Evolutionary conservation across 805 yeast species (phyloP), one percentile per base, ranked within the genome.

Genomic region (Barnettozyma botsteinii): DNA sequence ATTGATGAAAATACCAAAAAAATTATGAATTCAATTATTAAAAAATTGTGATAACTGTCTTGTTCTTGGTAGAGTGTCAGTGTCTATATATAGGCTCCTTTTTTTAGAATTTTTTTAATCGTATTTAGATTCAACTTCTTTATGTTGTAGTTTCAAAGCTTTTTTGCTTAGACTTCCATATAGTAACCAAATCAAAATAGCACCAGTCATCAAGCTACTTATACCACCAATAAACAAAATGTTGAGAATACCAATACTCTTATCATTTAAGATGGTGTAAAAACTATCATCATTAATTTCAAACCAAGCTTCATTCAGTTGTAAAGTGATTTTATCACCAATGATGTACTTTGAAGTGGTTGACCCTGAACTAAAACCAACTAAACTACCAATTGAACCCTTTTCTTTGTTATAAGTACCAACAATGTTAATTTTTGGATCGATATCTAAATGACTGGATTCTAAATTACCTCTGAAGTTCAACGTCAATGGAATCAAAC

Each of bases 361-460:
- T 6, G 83, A 65, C 10, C 82, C 69, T 64, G 74, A 80, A 3
- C 77, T 81, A 26, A 73, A 59, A 2, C 79, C 77, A 32, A 79
- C 69, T 17, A 81, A 61, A 41, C 62, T 61, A 20, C 48, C 52
- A 6, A 56, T 49, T 7, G 47, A 37, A 28, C 48, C 49, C 13
- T 44, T 14, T 24, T 32, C 28, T 42, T 21, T 55, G 77, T 65
- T n/a, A 30, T 42, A 42, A 8, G 40, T 31, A 4, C 78, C 57
- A 3, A 80, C 43, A 13, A 80, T 63, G 51, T 80, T 81, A 53
- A 82, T 34, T 24, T 66, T 56, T 8, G 74, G 63, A 53, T 83
- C 88, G 34, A 82, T 60, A 49, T 83, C 88, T 43, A 83, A 61
- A 60, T 83, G 89, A 30, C 80, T 70, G 33, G 78, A 79, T 49